These are phyloP conservation scores for Ulota crispa DNA, from an alignment of 225 moss, liverwort and hornwort genomes.

Conservation along the genomic window DNA sequence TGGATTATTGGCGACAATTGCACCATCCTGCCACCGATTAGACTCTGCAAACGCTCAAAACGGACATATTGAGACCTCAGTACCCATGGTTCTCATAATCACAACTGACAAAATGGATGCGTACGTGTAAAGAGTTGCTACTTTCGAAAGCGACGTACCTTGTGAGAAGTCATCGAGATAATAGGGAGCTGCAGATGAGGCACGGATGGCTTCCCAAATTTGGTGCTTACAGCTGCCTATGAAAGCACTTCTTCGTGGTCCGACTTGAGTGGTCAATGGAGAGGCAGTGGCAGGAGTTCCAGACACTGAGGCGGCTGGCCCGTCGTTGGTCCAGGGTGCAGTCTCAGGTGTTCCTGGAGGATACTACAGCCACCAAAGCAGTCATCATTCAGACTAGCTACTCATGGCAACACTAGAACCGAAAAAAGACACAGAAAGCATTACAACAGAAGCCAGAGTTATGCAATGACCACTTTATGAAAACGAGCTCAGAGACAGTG, in stretches of 20 bases:
- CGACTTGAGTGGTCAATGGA: constrained; percentile 75
- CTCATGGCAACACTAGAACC: constrained; percentile 24
- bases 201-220: constrained; percentile 98
- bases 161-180: constrained; percentile 97
- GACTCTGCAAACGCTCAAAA: constrained; percentile 53
- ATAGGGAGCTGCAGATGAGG: constrained; percentile 98
- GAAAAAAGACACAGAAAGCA: neutral
- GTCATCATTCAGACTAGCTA: constrained; percentile 5
- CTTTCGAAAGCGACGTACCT: constrained; percentile 45
- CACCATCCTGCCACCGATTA: constrained; percentile 99
- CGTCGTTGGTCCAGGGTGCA: constrained; percentile 88
- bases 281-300: constrained; percentile 82
- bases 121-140: neutral
- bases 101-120: neutral
- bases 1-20: constrained; percentile 98
- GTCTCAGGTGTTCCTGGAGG: constrained; percentile 97
- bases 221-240: constrained; percentile 97
- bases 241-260: constrained; percentile 78
- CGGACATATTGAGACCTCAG: neutral
- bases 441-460: constrained; percentile 11
- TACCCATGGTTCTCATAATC: neutral
- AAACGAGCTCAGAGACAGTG: constrained; percentile 12
- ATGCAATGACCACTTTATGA: constrained; percentile 1
- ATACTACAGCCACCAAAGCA: constrained; percentile 61
- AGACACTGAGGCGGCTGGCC: constrained; percentile 75